Percentiles rank a stretch among this genome's conserved stretches.
phyloP scores from a whole-genome alignment of 192 early-diverging fungal species.

The Coemansia asiatica region DNA sequence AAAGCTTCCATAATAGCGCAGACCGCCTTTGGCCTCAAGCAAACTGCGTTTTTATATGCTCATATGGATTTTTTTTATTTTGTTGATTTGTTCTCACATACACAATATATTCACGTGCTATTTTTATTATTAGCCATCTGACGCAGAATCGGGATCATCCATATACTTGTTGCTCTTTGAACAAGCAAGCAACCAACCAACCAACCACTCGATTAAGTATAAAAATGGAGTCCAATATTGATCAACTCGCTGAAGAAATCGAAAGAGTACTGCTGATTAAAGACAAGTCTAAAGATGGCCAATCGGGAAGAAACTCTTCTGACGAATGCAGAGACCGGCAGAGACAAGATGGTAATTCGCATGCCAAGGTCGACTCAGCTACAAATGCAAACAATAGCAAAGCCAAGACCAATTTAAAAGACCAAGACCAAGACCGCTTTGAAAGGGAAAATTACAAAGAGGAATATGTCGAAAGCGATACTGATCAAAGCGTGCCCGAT shows the following conservation, averaged over 20 bases:
- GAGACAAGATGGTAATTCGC: too few relatives aligned
- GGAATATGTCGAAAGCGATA: slow-evolving; percentile 9
- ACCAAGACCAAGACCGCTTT: too few relatives aligned
- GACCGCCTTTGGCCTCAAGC: too few relatives aligned
- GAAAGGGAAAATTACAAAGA: background rate
- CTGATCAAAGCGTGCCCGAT: slow-evolving; percentile 8
- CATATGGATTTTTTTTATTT: too few relatives aligned
- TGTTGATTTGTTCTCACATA: background rate
- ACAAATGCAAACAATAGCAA: slow-evolving; percentile 1
- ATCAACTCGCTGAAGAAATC: slow-evolving; percentile 29
- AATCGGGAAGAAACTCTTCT: too few relatives aligned
- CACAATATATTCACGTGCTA: background rate
- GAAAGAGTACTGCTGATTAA: slow-evolving; percentile 23
- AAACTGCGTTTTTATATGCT: too few relatives aligned
- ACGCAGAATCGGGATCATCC: background rate
- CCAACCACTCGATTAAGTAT: too few relatives aligned
- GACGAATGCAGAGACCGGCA: too few relatives aligned
- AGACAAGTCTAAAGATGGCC: background rate
- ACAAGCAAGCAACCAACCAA: background rate
- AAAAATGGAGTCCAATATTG: slow-evolving; percentile 8
- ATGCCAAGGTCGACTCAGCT: background rate
- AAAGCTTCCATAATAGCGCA: too few relatives aligned
- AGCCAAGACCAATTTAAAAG: background rate
- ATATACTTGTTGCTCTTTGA: background rate
- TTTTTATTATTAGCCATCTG: background rate